A percentile compares a stretch with the other conserved stretches of the same genome.
These are phyloP conservation scores for Begonia peltatifolia DNA, from an alignment of 306 rosid species.

Conservation along the genomic window DNA sequence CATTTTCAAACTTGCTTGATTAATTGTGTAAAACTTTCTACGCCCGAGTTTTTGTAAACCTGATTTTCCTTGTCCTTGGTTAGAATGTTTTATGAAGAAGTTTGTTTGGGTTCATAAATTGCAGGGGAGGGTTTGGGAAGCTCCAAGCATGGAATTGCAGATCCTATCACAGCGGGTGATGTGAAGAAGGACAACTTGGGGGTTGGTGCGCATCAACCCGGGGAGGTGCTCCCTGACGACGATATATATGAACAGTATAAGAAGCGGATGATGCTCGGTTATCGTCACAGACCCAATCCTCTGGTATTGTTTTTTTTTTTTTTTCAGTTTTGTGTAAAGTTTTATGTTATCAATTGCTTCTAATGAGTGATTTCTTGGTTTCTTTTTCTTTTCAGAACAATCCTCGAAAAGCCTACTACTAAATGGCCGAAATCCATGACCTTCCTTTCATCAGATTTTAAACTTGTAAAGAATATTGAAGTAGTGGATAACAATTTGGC, in stretches of 20 bases:
- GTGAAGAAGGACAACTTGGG: slow-evolving; percentile 89
- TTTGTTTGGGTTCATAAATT: slow-evolving; percentile 3
- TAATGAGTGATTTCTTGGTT: slow-evolving; percentile 2
- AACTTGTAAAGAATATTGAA: too few relatives aligned
- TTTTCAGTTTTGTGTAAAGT: too few relatives aligned
- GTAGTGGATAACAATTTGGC: too few relatives aligned
- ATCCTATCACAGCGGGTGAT: slow-evolving; percentile 85
- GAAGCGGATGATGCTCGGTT: slow-evolving; percentile 99
- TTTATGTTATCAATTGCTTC: background rate
- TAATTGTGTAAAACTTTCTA: too few relatives aligned
- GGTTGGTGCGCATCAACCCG: slow-evolving; percentile 89
- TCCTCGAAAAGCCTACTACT: slow-evolving; percentile 97
- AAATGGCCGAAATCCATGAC: slow-evolving; percentile 4
- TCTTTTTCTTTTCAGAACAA: slow-evolving; percentile 41
- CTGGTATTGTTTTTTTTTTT: slow-evolving; percentile 34
- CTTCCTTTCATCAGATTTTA: too few relatives aligned
- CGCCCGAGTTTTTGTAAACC: too few relatives aligned
- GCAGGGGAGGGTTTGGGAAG: slow-evolving; percentile 96
- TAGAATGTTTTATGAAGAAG: too few relatives aligned
- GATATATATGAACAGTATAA: slow-evolving; percentile 96
- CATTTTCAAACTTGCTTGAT: too few relatives aligned
- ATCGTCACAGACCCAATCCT: slow-evolving; percentile 91
- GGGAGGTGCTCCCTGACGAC: slow-evolving; percentile 82
- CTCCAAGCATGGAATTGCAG: slow-evolving; percentile 77
- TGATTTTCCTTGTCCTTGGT: too few relatives aligned